Base-by-base conservation (phyloP, 352 stramenopile species). In the Phytophthora europaea region DNA sequence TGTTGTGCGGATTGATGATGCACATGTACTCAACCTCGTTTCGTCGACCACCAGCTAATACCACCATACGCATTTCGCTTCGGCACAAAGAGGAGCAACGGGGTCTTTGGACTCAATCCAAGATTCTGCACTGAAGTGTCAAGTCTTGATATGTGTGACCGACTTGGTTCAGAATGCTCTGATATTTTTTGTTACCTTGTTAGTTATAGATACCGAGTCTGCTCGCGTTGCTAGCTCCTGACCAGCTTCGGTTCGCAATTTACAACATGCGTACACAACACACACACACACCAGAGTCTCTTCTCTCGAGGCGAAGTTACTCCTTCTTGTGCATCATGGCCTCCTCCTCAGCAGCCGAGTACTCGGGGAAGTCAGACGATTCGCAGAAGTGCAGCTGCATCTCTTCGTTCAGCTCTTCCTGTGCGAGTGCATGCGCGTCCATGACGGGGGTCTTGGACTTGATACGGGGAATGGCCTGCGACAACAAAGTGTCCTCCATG, bases 331-430 rank as follows among this genome's bases (percentile, higher is more conserved):
- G 69, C 31, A 84, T 67, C n/a, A 91, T 80, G 12, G 76, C 74
- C 47, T 93, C 87, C 34, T 94, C 84, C 53, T 89, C 63, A 1
- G 72, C 72, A 10, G 76, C 66, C 16, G 68, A 63, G 28, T 76
- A 80, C 60, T 94, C 87, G 0, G 85, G 85, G 62, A 91, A 93
- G 67, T 93, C 85, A 10, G 87, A 90, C 16, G 83, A 73, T 67
- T 88, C 79, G 18, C 79, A 93, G 65, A 92, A 94, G 53, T 72
- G 38, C 31, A 55, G 43, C 43, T 81, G 58, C 56, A 89, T 84
- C 38, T 83, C 67, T 45, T 59, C 56, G 28, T 79, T 74, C 18
- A 92, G 54, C 53, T 87, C 62, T 9, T 80, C 63, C 38, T 87
- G 78, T 8, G 76, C 81, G 3, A 69, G 61, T 4, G 61, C 69